Conservation (phyloP, 2,329 filamentous ascomycete species). For the Plectosphaerella sp. region DNA sequence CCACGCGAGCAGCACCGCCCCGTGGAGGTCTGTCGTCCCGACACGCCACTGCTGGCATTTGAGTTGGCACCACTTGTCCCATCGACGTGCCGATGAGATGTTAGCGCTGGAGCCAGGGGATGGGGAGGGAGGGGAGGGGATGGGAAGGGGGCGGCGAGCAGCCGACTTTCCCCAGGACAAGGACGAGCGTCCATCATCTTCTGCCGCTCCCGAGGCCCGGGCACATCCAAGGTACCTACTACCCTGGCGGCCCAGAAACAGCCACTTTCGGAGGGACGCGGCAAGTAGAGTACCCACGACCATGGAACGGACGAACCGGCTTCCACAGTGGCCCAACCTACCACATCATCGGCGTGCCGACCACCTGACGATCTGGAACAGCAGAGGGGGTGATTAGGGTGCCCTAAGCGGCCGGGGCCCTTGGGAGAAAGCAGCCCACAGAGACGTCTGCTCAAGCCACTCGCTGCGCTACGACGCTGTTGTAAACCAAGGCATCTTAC, state of each 20-base stretch:
- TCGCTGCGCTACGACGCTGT: not conserved
- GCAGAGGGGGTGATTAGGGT: not conserved
- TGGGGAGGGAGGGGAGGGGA: too few species aligned
- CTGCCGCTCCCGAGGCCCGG: not conserved
- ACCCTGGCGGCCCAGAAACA: not conserved
- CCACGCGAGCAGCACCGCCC: not conserved
- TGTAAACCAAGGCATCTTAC: too few species aligned
- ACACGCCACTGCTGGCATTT: not conserved
- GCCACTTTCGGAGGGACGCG: not conserved
- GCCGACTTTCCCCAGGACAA: not conserved
- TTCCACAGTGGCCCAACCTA: not conserved
- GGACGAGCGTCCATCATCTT: not conserved
- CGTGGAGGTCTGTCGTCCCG: not conserved
- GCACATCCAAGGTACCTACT: not conserved
- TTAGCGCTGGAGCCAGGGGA: not conserved
- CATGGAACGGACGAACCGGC: not conserved
- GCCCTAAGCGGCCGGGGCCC: not conserved
- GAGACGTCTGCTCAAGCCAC: not conserved
- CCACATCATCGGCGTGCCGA: not conserved
- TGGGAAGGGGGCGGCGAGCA: too few species aligned
- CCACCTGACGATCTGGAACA: not conserved
- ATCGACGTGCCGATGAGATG: not conserved
- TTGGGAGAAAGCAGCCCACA: not conserved
- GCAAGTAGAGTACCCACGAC: not conserved
- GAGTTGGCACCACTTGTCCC: not conserved